Evolutionary conservation across 805 yeast genomes (phyloP).

Genomic region (Suhomyces faveliae): DNA sequence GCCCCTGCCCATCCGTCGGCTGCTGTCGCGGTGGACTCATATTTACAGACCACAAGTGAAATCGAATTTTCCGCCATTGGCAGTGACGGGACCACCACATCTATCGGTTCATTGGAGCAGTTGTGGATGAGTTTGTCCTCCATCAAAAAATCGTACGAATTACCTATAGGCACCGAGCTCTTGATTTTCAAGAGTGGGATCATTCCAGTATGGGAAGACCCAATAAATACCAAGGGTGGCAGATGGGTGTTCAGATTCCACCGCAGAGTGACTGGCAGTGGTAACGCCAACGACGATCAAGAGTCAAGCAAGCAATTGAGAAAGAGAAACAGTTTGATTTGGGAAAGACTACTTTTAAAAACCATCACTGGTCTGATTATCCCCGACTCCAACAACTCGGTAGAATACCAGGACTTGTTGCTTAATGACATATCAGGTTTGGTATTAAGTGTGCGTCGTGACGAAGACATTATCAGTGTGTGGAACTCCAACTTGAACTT

Average conservation of each 20-base stretch:
- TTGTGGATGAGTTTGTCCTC: conserved; percentile 46
- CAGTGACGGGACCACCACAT: conserved; percentile 18
- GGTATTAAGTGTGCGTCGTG: conserved; percentile 56
- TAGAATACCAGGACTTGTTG: conserved; percentile 37
- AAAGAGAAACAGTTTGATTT: conserved; percentile 42
- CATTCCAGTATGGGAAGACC: conserved; percentile 70
- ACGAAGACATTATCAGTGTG: conserved; percentile 56
- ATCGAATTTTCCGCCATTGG: conserved; percentile 30
- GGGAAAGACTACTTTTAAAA: conserved; percentile 57
- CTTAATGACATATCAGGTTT: conserved; percentile 57
- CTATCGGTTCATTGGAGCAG: conserved; percentile 51
- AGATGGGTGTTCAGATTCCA: conserved; percentile 58
- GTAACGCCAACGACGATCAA: conserved; percentile 12
- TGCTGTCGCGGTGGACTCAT: conserved; percentile 39
- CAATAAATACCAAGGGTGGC: conserved; percentile 58
- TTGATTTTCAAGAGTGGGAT: conserved; percentile 58
- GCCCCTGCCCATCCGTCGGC: conserved; percentile 13
- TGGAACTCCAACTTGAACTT: conserved; percentile 58
- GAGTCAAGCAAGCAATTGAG: conserved; percentile 25
- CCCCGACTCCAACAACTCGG: conserved; percentile 30
- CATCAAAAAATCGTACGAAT: conserved; percentile 38
- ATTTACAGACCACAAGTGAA: conserved; percentile 46
- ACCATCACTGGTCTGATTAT: conserved; percentile 51
- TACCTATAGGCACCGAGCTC: conserved; percentile 50
- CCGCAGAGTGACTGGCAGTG: conserved; percentile 22